Evolutionary conservation across 305 asterid species (phyloP).

Genomic region (Andrographis paniculata): DNA sequence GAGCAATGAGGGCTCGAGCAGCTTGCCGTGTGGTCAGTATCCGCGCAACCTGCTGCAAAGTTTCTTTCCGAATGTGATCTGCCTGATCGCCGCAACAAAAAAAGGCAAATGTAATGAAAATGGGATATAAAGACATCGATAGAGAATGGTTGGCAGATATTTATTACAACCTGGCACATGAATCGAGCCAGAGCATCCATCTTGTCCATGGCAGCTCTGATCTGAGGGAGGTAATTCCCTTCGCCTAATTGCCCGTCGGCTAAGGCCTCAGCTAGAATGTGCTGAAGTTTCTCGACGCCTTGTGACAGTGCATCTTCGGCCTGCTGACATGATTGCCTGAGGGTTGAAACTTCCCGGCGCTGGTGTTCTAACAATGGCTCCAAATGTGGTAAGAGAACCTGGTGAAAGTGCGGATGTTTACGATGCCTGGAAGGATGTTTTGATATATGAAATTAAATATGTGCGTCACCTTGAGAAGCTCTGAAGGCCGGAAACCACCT

Average conservation of each 20-base stretch:
- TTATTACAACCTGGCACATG: slow-evolving; percentile 71
- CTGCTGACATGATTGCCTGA: slow-evolving; percentile 73
- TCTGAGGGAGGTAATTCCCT: slow-evolving; percentile 51
- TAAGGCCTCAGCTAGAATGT: slow-evolving; percentile 43
- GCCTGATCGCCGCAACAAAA: slow-evolving; percentile 37
- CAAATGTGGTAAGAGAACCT: slow-evolving; percentile 59
- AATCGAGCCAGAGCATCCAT: slow-evolving; percentile 57
- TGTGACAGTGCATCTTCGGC: slow-evolving; percentile 86
- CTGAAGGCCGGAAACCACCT: slow-evolving; percentile 94
- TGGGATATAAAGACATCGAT: neutral
- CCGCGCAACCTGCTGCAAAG: slow-evolving; percentile 61
- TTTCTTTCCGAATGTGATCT: slow-evolving; percentile 70
- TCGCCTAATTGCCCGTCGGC: slow-evolving; percentile 45
- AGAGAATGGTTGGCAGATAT: slow-evolving; percentile 6
- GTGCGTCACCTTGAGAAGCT: slow-evolving; percentile 90
- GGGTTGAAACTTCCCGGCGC: slow-evolving; percentile 30
- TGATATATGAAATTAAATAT: too few relatives aligned
- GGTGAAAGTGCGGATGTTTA: slow-evolving; percentile 16
- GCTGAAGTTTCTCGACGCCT: slow-evolving; percentile 75
- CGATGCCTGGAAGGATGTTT: too few relatives aligned
- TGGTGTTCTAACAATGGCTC: slow-evolving; percentile 54
- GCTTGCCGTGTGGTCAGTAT: slow-evolving; percentile 53
- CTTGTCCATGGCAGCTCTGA: slow-evolving; percentile 56
- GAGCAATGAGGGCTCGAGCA: slow-evolving; percentile 61
- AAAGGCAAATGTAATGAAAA: neutral